Evolutionary conservation across 495 filamentous ascomycete genomes (phyloP).

Genomic region (Tuber calosporum): DNA sequence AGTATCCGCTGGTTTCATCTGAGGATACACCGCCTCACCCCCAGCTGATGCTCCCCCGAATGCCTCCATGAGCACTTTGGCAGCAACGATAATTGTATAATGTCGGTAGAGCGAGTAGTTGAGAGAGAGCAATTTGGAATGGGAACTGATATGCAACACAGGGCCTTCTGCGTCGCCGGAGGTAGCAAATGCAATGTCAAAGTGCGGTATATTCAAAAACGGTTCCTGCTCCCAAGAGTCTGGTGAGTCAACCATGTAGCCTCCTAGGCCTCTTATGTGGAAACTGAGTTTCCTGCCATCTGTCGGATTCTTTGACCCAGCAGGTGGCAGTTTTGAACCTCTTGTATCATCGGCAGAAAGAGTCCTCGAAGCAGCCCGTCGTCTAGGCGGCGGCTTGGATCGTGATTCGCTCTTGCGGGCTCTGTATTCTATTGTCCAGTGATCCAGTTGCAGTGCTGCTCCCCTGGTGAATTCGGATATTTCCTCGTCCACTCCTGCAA

Average conservation of each 20-base stretch:
- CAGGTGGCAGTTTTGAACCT: constrained; percentile 51
- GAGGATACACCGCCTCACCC: constrained; percentile 31
- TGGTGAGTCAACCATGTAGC: constrained; percentile 76
- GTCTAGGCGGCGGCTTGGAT: constrained; percentile 49
- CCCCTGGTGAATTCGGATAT: constrained; percentile 74
- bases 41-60: constrained; percentile 47
- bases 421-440: constrained; percentile 85
- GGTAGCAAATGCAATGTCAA: constrained; percentile 79
- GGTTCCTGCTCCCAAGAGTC: constrained; percentile 79
- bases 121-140: constrained; percentile 66
- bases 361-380: constrained; percentile 55
- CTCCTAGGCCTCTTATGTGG: constrained; percentile 74
- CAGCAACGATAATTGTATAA: constrained; percentile 79
- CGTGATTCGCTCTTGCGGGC: constrained; percentile 62
- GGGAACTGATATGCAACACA: constrained; percentile 76
- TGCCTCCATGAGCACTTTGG: constrained; percentile 65
- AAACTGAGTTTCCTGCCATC: constrained; percentile 78
- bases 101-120: constrained; percentile 93
- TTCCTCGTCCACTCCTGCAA: constrained; percentile 76
- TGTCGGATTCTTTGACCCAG: constrained; percentile 57
- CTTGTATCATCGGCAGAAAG: constrained; percentile 54
- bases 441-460: constrained; percentile 76
- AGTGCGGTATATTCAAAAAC: constrained; percentile 76
- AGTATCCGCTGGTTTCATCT: constrained; percentile 11
- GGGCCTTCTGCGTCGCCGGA: constrained; percentile 77